Percentiles rank a stretch among this genome's conserved stretches.
phyloP scores from a whole-genome alignment of 495 filamentous ascomycete species.

The Trichocladium uniseriatum region DNA sequence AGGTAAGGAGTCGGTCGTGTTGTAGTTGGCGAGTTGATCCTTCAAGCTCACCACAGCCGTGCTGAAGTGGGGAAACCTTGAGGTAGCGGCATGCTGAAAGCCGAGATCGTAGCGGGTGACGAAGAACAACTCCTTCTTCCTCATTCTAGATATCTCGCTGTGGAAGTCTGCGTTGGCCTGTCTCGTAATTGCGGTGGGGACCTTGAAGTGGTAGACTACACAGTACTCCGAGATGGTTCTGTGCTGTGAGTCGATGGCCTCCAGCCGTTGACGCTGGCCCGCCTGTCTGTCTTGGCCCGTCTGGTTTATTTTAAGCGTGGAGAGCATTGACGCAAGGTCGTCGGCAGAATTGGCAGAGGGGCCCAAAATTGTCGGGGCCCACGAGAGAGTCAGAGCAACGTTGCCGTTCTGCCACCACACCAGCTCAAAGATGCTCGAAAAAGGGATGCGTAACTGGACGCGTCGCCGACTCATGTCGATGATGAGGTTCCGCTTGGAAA shows the following conservation, averaged over 20 bases:
- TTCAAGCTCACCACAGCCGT: constrained; percentile 13
- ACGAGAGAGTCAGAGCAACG: constrained; percentile 28
- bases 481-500: constrained; percentile 34
- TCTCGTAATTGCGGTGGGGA: not conserved
- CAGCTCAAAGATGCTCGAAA: constrained; percentile 28
- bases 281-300: constrained; percentile 7
- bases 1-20: constrained; percentile 11
- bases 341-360: too few relatives aligned
- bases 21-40: constrained; percentile 9
- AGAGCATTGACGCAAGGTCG: too few relatives aligned
- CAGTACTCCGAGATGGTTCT: constrained; percentile 4
- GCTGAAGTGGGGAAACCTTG: constrained; percentile 1
- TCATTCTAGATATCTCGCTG: constrained; percentile 13
- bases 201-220: constrained; percentile 15
- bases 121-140: constrained; percentile 16
- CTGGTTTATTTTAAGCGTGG: not conserved
- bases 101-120: constrained; percentile 20
- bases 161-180: constrained; percentile 7
- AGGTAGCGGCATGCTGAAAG: not conserved
- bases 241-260: constrained; percentile 13
- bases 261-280: constrained; percentile 20
- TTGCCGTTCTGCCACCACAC: constrained; percentile 22
- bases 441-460: constrained; percentile 32
- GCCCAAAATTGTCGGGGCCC: constrained; percentile 11
- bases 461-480: constrained; percentile 13